phyloP scores from a whole-genome alignment of 164 flowering plant genomes.

The Akebia trifoliata region DNA sequence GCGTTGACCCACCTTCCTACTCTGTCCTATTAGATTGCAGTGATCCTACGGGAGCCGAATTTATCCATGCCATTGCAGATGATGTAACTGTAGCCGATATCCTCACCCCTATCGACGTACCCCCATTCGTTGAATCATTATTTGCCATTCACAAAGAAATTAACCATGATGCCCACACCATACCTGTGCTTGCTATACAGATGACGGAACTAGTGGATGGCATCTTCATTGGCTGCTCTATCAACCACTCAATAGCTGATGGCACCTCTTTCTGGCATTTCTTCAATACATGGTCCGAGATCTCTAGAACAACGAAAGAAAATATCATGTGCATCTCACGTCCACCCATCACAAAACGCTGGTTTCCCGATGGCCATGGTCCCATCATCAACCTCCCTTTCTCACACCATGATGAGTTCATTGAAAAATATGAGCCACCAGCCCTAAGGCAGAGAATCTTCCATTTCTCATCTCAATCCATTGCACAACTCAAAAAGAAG shows the following conservation, averaged over 20 bases:
- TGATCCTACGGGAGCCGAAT: constrained; percentile 42
- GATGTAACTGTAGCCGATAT: constrained; percentile 31
- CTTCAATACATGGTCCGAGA: constrained; percentile 44
- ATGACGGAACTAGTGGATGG: constrained; percentile 48
- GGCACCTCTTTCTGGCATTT: constrained; percentile 55
- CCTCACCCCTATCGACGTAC: constrained; percentile 40
- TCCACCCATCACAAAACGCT: constrained; percentile 27
- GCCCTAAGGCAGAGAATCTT: constrained; percentile 3
- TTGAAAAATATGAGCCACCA: constrained; percentile 14
- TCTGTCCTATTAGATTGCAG: constrained; percentile 38
- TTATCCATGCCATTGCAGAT: constrained; percentile 37
- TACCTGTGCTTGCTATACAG: constrained; percentile 42
- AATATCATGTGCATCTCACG: constrained; percentile 18
- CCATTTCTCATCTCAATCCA: constrained; percentile 3
- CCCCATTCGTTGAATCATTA: constrained; percentile 37
- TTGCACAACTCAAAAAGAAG: constrained; percentile 10
- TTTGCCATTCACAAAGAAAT: constrained; percentile 41
- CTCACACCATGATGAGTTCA: constrained; percentile 27
- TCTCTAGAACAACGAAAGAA: constrained; percentile 13
- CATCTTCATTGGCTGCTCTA: constrained; percentile 41
- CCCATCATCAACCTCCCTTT: constrained; percentile 36
- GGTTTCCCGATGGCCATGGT: constrained; percentile 29
- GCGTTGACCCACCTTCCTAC: constrained; percentile 19
- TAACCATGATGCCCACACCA: constrained; percentile 44
- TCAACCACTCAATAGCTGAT: constrained; percentile 40